Conservation (phyloP, 495 filamentous ascomycete species). For the Pseudomonodictys pantanalensis region DNA sequence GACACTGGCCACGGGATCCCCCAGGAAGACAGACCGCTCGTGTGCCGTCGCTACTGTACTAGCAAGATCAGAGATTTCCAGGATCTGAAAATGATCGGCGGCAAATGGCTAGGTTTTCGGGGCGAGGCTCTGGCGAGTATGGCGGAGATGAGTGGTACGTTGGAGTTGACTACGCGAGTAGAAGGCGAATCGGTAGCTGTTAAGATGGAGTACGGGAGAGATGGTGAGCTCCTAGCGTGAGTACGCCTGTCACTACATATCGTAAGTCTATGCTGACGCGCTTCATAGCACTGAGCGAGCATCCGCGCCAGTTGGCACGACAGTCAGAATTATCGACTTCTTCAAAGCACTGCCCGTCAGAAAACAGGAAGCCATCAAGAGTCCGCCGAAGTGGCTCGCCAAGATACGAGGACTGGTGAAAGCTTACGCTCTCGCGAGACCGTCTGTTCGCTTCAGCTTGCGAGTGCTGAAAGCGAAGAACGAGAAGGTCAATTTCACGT, state of each 20-base stretch:
- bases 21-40: constrained; percentile 60
- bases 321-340: constrained; percentile 64
- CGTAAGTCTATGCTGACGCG: background rate
- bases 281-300: constrained; percentile 42
- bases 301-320: constrained; percentile 76
- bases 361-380: constrained; percentile 61
- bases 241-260: constrained; percentile 11
- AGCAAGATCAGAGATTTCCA: constrained; percentile 77
- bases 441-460: constrained; percentile 60
- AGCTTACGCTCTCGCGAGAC: constrained; percentile 72
- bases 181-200: constrained; percentile 66
- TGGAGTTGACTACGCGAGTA: constrained; percentile 69
- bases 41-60: constrained; percentile 72
- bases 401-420: constrained; percentile 68
- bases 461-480: constrained; percentile 63
- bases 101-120: constrained; percentile 76
- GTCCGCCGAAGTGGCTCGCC: constrained; percentile 56
- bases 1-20: constrained; percentile 87
- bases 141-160: constrained; percentile 60
- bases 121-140: constrained; percentile 82
- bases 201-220: constrained; percentile 49
- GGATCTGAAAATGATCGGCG: constrained; percentile 65
- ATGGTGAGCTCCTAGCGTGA: constrained; percentile 52
- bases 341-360: constrained; percentile 74
- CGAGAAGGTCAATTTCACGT: constrained; percentile 66